A percentile compares a stretch with the other conserved stretches of the same genome.
Evolutionary conservation across 805 yeast species (phyloP).

Genomic region (Candida verbasci): DNA sequence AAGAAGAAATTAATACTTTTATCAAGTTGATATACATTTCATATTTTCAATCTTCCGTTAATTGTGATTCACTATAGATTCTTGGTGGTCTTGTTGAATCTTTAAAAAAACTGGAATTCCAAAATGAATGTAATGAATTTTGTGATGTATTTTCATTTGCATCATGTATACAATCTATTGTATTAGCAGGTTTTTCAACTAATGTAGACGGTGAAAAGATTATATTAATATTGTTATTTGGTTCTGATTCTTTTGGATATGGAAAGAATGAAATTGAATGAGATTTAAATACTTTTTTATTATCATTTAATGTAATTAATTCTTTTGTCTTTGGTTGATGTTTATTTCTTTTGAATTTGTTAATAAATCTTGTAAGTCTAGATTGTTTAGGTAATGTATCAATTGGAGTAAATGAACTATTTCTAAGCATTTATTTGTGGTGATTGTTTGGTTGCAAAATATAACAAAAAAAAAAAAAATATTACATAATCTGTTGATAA

Average conservation of each 20-base stretch:
- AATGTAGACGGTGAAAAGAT: constrained; percentile 4
- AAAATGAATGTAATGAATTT: constrained; percentile 2
- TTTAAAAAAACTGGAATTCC: constrained; percentile 6
- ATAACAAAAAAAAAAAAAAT: background rate
- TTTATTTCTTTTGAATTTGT: background rate
- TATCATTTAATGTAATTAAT: background rate
- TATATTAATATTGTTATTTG: background rate
- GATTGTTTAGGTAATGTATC: background rate
- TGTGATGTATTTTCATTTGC: background rate
- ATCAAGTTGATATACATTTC: constrained; percentile 35
- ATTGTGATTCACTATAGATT: constrained; percentile 5
- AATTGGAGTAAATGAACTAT: background rate
- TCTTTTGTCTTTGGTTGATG: background rate
- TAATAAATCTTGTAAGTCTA: background rate
- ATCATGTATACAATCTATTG: constrained; percentile 5
- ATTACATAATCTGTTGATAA: background rate
- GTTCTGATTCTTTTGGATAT: background rate
- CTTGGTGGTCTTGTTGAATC: constrained; percentile 4
- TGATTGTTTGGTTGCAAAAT: too few relatives aligned
- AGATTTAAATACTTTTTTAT: constrained; percentile 1
- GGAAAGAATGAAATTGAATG: constrained; percentile 3
- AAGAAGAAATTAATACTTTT: constrained; percentile 40
- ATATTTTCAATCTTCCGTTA: constrained; percentile 22
- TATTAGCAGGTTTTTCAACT: background rate
- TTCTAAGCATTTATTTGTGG: too few relatives aligned